Evolutionary conservation across 2,329 filamentous ascomycete genomes (phyloP), one percentile per base, ranked within the genome.

Genomic region (Curvularia verruculosa): DNA sequence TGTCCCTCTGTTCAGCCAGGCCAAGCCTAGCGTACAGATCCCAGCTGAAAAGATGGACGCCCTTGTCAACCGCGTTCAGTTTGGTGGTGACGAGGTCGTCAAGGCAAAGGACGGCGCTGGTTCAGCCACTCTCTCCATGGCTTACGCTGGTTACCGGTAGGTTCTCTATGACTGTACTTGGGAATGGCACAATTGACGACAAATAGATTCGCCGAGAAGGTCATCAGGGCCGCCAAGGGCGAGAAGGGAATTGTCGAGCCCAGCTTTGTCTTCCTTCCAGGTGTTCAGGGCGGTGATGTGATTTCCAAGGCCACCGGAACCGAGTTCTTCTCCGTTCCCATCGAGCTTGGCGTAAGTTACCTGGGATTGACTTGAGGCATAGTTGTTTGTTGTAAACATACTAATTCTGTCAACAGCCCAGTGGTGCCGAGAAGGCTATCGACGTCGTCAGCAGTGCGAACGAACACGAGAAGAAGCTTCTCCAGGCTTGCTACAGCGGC

Each of bases 1-100:
- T 74, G 93, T 99, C 55, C 95, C 95, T 49, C 87, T 99, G 61
- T 96, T 98, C 86, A 96, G 92, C 86, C 89, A 95, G 83, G 87
- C 91, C 68, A 87, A 88, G 75, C 92, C 93, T 56, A 77, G 85
- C 41, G 89, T 95, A 73, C 84, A 85, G 60, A 95, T 98, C 64
- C 92, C 94, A 45, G 84, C 85, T 60, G 92, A 97, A 77, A 95
- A 96, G 84, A 90, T 96, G 71, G 91, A 94, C 74, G 90, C 87
- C 65, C 85, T 99, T 49, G 88, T 96, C 74, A 90, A 97, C 82
- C 92, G 95, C 69, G 91, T 98, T 56, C 95, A 99, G 80, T 98
- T 97, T 70, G 95, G 95, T 77, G 95, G 95, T 84, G 95, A 99
- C 70, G 92, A 96, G 83, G 92, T 96, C 63, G 92, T 96, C 78